Evolutionary conservation across 1,284 basidiomycete species (phyloP).

Genomic region (Boletellus deceptivus): DNA sequence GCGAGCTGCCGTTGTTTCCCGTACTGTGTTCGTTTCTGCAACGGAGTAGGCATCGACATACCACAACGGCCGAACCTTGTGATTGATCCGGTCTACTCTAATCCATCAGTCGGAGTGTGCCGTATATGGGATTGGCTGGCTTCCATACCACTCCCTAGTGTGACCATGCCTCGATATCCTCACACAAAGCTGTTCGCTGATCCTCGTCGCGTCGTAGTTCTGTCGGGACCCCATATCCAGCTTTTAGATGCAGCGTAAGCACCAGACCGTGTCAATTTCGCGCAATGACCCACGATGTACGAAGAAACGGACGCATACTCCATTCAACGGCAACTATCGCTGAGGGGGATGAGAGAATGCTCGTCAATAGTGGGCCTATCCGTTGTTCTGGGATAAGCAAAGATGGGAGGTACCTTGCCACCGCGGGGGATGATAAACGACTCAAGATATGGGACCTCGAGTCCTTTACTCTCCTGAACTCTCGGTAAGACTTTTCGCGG

Average conservation of each 20-base stretch:
- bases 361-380: constrained; percentile 55
- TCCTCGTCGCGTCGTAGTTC: constrained; percentile 37
- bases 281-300: constrained; percentile 10
- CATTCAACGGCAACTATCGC: constrained; percentile 41
- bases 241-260: constrained; percentile 50
- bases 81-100: too few relatives aligned
- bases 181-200: constrained; percentile 46
- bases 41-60: too few relatives aligned
- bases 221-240: constrained; percentile 62
- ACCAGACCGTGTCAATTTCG: not conserved
- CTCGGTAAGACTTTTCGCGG: constrained; percentile 47
- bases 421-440: constrained; percentile 75
- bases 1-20: too few relatives aligned
- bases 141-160: too few relatives aligned
- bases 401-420: constrained; percentile 53
- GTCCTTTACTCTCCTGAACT: constrained; percentile 52
- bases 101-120: too few relatives aligned
- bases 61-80: too few relatives aligned
- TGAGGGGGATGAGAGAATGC: constrained; percentile 32
- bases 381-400: constrained; percentile 57
- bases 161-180: constrained; percentile 38
- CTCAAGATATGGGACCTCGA: constrained; percentile 73
- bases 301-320: constrained; percentile 55
- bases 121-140: too few relatives aligned
- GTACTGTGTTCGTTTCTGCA: too few relatives aligned